Evolutionary conservation across 2,329 filamentous ascomycete genomes (phyloP).

Genomic region (Pyrenophora seminiperda): DNA sequence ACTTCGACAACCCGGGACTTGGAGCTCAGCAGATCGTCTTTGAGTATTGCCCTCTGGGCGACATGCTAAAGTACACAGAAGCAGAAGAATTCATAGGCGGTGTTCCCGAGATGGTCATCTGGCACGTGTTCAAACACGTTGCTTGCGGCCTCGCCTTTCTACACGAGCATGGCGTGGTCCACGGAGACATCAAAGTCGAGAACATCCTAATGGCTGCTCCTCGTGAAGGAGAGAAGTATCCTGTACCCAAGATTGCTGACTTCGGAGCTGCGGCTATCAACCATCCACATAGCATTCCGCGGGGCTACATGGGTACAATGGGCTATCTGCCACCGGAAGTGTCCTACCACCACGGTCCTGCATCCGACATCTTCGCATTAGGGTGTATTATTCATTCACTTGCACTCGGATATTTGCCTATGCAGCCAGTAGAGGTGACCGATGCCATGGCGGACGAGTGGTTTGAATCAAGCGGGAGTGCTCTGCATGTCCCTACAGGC

Average conservation of each 20-base stretch:
- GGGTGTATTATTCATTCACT: neutral
- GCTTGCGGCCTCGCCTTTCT: conserved; percentile 13
- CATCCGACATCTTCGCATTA: neutral
- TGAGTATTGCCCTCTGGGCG: conserved; percentile 1
- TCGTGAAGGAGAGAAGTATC: neutral
- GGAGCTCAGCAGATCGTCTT: neutral
- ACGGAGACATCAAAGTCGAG: conserved; percentile 7
- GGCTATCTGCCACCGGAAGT: neutral
- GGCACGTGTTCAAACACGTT: conserved; percentile 6
- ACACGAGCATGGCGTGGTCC: conserved; percentile 11
- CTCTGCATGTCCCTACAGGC: neutral
- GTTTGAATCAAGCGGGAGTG: neutral
- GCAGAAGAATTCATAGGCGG: neutral
- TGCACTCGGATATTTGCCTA: neutral
- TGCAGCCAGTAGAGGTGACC: neutral
- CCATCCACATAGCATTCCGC: neutral
- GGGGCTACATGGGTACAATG: neutral
- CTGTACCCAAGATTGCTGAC: conserved; percentile 4
- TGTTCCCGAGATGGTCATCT: neutral
- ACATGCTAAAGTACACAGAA: neutral
- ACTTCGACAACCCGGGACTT: neutral
- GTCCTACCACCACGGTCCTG: neutral
- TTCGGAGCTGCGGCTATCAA: conserved; percentile 3
- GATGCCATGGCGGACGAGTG: neutral
- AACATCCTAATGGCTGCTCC: conserved; percentile 19